Evolutionary conservation across 352 stramenopile species (phyloP).

Genomic region (Pythium monospermum): DNA sequence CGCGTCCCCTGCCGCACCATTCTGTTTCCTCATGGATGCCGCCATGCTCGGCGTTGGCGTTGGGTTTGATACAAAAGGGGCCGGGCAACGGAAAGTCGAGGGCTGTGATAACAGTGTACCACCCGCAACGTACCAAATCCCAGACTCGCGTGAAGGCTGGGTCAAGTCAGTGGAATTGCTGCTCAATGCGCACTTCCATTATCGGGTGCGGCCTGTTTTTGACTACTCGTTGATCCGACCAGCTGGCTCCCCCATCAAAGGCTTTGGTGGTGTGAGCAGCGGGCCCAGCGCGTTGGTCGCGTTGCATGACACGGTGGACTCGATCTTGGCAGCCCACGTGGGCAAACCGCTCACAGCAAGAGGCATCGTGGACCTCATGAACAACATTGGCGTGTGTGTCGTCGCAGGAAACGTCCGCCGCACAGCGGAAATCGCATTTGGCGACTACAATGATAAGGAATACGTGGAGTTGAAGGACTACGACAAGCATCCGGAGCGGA

Average conservation of each 20-base stretch:
- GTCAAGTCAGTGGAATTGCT: constrained; percentile 80
- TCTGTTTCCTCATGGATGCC: constrained; percentile 95
- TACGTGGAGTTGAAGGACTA: constrained; percentile 93
- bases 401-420: constrained; percentile 90
- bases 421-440: constrained; percentile 93
- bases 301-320: constrained; percentile 63
- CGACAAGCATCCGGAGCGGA: constrained; percentile 83
- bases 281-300: constrained; percentile 68
- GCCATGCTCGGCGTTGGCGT: constrained; percentile 93
- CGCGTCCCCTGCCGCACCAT: constrained; percentile 66
- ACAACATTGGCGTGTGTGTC: constrained; percentile 87
- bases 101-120: constrained; percentile 21
- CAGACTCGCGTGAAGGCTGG: constrained; percentile 81
- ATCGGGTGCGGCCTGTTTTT: constrained; percentile 37
- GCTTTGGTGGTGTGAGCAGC: constrained; percentile 89
- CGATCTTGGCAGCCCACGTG: constrained; percentile 42
- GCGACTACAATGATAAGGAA: constrained; percentile 74
- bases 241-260: constrained; percentile 79
- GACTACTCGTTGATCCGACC: constrained; percentile 84
- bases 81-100: constrained; percentile 45
- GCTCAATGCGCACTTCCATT: constrained; percentile 83
- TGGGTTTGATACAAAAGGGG: constrained; percentile 91
- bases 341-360: constrained; percentile 56
- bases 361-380: constrained; percentile 92
- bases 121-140: constrained; percentile 29